Conservation (phyloP, 148 eudicot genomes). For the Rhododendron mucronatum region DNA sequence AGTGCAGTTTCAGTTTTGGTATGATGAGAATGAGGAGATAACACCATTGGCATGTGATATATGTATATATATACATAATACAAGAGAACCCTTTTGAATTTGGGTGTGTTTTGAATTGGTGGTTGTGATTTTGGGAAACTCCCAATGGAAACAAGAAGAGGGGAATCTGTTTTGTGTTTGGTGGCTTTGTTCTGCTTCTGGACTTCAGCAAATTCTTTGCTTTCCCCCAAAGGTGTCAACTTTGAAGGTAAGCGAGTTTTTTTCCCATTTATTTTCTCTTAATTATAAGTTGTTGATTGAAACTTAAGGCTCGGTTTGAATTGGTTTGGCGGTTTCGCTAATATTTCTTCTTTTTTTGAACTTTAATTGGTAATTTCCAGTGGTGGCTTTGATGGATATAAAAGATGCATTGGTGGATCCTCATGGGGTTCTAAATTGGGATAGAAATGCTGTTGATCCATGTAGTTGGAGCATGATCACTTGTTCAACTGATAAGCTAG, state of each 20-base stretch:
- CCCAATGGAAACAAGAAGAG: slow-evolving; percentile 26
- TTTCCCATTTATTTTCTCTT: not conserved
- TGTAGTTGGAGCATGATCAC: slow-evolving; percentile 92
- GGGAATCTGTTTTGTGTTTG: slow-evolving; percentile 27
- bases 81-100: slow-evolving; percentile 19
- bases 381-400: slow-evolving; percentile 78
- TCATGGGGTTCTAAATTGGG: slow-evolving; percentile 85
- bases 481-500: slow-evolving; percentile 54
- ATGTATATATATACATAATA: not conserved
- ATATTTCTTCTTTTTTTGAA: not conserved
- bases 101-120: slow-evolving; percentile 7
- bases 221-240: slow-evolving; percentile 83
- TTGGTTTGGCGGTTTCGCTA: not conserved
- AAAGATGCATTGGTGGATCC: slow-evolving; percentile 56
- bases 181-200: slow-evolving; percentile 38
- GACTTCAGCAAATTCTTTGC: slow-evolving; percentile 47
- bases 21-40: slow-evolving; percentile 18
- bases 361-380: slow-evolving; percentile 23
- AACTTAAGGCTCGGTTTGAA: not conserved
- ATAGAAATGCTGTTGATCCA: slow-evolving; percentile 84
- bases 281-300: not conserved
- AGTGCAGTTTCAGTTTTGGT: slow-evolving; percentile 30
- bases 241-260: slow-evolving; percentile 58
- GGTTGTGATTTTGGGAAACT: slow-evolving; percentile 15
- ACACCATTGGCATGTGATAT: slow-evolving; percentile 18